Conservation (phyloP, 345 rosid genomes). For the Raphanus raphanistrum region DNA sequence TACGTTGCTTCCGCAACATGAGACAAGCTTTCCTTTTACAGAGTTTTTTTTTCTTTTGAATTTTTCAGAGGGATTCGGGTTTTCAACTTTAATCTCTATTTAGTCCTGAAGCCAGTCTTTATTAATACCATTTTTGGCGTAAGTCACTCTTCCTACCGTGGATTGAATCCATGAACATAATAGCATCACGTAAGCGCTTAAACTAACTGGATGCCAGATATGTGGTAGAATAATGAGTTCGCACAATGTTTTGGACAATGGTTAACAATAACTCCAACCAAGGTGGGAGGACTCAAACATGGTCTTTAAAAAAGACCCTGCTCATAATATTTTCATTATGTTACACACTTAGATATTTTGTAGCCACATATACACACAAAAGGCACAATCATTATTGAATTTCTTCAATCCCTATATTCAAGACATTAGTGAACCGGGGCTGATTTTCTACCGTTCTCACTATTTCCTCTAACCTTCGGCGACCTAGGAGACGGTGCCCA, state of each 20-base stretch:
- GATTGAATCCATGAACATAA: too few species aligned
- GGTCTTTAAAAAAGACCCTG: not conserved
- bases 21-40: too few species aligned
- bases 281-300: not conserved
- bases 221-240: too few species aligned
- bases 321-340: not conserved
- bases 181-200: too few species aligned
- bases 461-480: conserved; percentile 37
- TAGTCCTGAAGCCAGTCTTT: too few species aligned
- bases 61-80: too few species aligned
- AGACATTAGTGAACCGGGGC: conserved; percentile 39
- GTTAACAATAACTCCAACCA: not conserved
- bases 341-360: conserved; percentile 4
- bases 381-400: conserved; percentile 8
- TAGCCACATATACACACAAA: not conserved
- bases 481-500: conserved; percentile 53
- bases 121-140: too few species aligned
- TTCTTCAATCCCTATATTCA: conserved; percentile 19
- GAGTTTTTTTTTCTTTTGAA: too few species aligned
- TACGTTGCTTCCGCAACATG: too few species aligned
- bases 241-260: not conserved
- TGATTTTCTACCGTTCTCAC: conserved; percentile 44
- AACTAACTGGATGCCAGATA: too few species aligned
- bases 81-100: too few species aligned
- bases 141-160: too few species aligned